Evolutionary conservation across 352 stramenopile genomes (phyloP).

Genomic region (Globisporangium lucens): DNA sequence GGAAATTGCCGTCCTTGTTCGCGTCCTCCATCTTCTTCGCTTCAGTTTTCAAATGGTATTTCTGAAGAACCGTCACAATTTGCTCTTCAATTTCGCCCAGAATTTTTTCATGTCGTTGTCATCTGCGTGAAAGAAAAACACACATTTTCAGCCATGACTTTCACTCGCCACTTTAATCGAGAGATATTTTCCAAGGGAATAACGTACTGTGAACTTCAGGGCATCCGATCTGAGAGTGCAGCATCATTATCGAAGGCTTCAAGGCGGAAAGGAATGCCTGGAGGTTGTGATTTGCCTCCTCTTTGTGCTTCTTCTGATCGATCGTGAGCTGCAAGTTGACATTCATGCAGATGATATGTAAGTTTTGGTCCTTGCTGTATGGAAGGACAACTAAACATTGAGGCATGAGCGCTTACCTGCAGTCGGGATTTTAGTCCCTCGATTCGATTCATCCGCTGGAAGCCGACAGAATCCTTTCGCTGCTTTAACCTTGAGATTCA

Average conservation of each 20-base stretch:
- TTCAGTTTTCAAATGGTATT: conserved; percentile 59
- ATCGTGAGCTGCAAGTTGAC: conserved; percentile 32
- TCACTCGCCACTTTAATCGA: not conserved
- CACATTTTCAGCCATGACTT: not conserved
- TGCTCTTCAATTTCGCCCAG: conserved; percentile 78
- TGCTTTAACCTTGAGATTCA: conserved; percentile 58
- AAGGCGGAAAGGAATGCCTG: conserved; percentile 61
- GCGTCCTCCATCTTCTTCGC: conserved; percentile 33
- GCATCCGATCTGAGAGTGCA: conserved; percentile 73
- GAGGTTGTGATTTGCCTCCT: conserved; percentile 66
- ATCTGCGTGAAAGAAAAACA: conserved; percentile 21
- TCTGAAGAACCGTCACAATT: conserved; percentile 59
- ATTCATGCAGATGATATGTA: not conserved
- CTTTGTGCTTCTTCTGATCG: conserved; percentile 76
- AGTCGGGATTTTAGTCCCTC: conserved; percentile 62
- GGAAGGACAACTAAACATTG: not conserved
- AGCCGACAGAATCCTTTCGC: conserved; percentile 75
- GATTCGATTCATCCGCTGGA: conserved; percentile 75
- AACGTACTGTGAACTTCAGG: conserved; percentile 59
- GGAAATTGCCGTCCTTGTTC: conserved; percentile 2
- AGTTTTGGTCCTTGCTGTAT: not conserved
- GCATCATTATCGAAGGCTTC: conserved; percentile 54
- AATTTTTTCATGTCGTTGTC: conserved; percentile 69
- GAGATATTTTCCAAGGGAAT: not conserved
- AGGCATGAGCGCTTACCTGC: conserved; percentile 21